These are phyloP conservation scores for Citrullus mucosospermus DNA, from an alignment of 306 rosid species.

Conservation along the genomic window DNA sequence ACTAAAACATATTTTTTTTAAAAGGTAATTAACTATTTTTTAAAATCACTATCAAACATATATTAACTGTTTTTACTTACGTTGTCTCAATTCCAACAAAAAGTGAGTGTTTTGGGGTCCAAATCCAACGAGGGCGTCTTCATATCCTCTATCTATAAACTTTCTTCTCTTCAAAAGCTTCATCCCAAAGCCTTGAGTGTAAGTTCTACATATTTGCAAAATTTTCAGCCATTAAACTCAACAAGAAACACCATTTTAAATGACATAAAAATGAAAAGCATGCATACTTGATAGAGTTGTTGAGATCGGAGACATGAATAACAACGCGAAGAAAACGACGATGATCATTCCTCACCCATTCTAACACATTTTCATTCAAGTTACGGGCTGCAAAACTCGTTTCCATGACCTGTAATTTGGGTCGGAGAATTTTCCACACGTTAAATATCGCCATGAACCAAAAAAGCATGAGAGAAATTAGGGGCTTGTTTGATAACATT, in stretches of 20 bases:
- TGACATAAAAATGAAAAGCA: neutral
- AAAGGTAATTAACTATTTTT: no score
- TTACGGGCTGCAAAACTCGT: neutral
- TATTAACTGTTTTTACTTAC: neutral
- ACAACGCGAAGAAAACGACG: constrained; percentile 4
- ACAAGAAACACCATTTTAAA: neutral
- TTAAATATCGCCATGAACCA: no score
- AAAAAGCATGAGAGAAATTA: no score
- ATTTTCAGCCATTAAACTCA: neutral
- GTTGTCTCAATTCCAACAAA: neutral
- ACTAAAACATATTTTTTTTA: no score
- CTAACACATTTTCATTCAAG: neutral
- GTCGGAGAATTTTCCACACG: neutral
- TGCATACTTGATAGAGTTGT: neutral
- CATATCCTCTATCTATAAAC: neutral
- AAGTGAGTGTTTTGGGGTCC: constrained; percentile 5
- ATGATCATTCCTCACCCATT: constrained; percentile 2
- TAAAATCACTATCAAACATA: no score
- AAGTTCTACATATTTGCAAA: neutral
- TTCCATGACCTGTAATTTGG: neutral
- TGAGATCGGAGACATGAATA: neutral
- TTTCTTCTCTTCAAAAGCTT: neutral
- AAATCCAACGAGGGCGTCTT: neutral
- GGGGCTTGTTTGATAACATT: no score
- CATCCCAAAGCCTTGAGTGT: neutral